phyloP scores from a whole-genome alignment of 176 grass and related monocot genomes.

The Eragrostis curvula region DNA sequence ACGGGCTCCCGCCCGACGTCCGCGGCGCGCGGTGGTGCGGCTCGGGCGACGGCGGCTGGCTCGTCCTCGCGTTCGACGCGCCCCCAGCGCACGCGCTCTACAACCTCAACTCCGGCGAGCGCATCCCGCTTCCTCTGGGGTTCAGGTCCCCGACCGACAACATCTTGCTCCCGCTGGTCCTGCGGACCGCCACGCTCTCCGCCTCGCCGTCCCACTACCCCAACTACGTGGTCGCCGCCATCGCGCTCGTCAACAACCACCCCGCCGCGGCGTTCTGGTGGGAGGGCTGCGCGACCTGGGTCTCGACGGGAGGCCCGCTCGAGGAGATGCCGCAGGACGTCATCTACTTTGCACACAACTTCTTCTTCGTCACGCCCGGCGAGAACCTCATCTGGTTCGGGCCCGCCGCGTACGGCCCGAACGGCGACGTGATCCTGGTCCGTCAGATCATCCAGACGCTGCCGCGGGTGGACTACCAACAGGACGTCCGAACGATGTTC shows the following conservation, averaged over 20 bases:
- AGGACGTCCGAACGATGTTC: background rate
- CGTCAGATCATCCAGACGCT: constrained; percentile 4
- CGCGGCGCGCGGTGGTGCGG: constrained; percentile 36
- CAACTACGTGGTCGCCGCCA: constrained; percentile 39
- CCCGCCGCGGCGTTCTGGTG: constrained; percentile 31
- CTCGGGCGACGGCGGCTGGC: constrained; percentile 39
- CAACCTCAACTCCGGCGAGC: constrained; percentile 29
- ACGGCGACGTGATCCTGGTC: background rate
- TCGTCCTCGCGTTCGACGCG: constrained; percentile 28
- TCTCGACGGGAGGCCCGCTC: background rate
- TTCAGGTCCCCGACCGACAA: background rate
- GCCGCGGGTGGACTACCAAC: background rate
- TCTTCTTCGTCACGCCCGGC: constrained; percentile 27
- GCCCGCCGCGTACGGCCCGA: background rate
- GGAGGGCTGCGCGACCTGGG: constrained; percentile 15
- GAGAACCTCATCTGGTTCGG: constrained; percentile 19
- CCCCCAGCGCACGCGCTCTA: constrained; percentile 30
- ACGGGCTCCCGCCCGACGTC: constrained; percentile 34
- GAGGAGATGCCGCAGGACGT: background rate
- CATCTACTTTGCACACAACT: constrained; percentile 13
- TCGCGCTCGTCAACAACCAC: background rate
- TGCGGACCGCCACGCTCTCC: constrained; percentile 29
- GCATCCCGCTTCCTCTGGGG: constrained; percentile 16
- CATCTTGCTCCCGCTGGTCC: background rate
- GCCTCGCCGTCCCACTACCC: constrained; percentile 1